These are phyloP conservation scores for Wickerhamiella brachini DNA, from an alignment of 805 yeast genomes.

Conservation along the genomic window DNA sequence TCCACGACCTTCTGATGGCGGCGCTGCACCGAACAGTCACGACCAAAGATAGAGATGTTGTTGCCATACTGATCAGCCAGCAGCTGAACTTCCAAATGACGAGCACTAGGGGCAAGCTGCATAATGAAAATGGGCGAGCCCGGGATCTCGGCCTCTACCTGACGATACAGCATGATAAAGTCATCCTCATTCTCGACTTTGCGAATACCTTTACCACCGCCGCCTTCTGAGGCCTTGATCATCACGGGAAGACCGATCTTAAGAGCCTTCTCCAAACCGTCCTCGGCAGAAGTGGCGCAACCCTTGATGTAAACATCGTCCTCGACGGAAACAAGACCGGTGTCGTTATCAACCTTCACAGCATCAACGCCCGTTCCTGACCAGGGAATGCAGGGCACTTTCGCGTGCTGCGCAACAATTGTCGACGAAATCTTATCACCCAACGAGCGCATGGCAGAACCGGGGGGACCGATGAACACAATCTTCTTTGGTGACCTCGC, in stretches of 20 bases:
- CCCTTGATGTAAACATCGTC: constrained; percentile 78
- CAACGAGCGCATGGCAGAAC: constrained; percentile 96
- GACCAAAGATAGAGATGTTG: constrained; percentile 90
- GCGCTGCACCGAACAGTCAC: constrained; percentile 99
- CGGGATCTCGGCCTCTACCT: constrained; percentile 95
- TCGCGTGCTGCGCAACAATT: constrained; percentile 96
- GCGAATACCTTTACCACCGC: constrained; percentile 99
- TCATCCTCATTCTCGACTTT: constrained; percentile 78
- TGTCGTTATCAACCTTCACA: constrained; percentile 51
- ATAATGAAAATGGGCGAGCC: constrained; percentile 97
- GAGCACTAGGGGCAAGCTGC: constrained; percentile 94
- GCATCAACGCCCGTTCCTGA: constrained; percentile 93
- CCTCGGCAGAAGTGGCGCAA: constrained; percentile 74
- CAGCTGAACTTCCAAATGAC: constrained; percentile 96
- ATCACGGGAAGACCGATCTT: constrained; percentile 94
- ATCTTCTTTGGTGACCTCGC: constrained; percentile 87
- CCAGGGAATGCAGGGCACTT: constrained; percentile 99
- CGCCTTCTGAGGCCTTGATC: constrained; percentile 99
- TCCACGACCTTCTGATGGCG: constrained; percentile 98
- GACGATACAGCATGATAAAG: constrained; percentile 64
- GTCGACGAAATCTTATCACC: constrained; percentile 98
- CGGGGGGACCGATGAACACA: constrained; percentile 97
- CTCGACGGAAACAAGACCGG: constrained; percentile 78
- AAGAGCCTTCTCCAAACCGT: constrained; percentile 75
- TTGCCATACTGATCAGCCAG: constrained; percentile 98